phyloP scores from a whole-genome alignment of 306 rosid genomes.

The Fragaria ananassa region DNA sequence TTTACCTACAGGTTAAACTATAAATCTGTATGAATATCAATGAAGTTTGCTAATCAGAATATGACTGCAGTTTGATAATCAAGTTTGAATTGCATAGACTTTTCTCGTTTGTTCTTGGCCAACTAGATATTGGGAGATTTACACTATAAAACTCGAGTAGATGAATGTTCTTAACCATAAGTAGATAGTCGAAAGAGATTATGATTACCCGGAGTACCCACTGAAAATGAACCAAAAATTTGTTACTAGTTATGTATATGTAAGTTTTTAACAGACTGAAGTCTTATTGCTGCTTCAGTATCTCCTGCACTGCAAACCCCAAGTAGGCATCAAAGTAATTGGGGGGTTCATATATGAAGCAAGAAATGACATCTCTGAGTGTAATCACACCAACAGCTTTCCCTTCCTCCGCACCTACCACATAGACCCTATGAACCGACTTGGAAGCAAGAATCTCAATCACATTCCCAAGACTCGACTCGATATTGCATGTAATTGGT shows the following conservation, averaged over 20 bases:
- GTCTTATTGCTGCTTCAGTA: constrained; percentile 40
- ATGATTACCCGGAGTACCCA: too few species aligned
- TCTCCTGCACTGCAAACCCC: constrained; percentile 63
- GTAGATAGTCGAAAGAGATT: not conserved
- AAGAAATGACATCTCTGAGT: constrained; percentile 85
- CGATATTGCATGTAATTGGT: constrained; percentile 71
- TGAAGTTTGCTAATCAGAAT: not conserved
- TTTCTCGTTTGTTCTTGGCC: not conserved
- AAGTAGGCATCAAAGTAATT: constrained; percentile 63
- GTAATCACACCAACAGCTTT: constrained; percentile 70
- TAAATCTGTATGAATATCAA: not conserved
- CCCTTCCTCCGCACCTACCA: constrained; percentile 38
- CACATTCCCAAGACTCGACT: constrained; percentile 55
- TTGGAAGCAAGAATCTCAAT: constrained; percentile 68
- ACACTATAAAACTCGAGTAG: not conserved
- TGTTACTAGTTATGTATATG: not conserved
- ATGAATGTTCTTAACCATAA: not conserved
- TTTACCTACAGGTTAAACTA: not conserved
- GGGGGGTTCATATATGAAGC: constrained; percentile 74
- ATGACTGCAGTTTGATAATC: not conserved
- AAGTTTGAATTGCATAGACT: not conserved
- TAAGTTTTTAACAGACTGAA: constrained; percentile 6
- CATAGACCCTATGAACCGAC: constrained; percentile 79
- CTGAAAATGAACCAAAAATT: not conserved
- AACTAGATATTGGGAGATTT: not conserved